Percentiles rank a stretch among this genome's conserved stretches.
Evolutionary conservation across 225 moss, liverwort and hornwort species (phyloP).

Genomic region (Polytrichum formosum): DNA sequence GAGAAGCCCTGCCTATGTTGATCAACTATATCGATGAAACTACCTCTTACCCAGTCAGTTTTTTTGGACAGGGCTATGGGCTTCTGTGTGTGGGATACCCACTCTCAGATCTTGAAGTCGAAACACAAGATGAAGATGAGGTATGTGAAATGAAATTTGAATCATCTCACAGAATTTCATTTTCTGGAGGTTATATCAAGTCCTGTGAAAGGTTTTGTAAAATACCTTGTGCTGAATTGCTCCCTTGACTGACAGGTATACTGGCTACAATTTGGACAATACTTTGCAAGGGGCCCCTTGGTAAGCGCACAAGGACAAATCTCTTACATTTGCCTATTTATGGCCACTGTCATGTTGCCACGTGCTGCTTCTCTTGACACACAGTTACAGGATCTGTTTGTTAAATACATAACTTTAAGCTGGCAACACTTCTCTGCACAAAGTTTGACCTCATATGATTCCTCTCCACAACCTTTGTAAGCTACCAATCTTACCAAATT

Average conservation of each 20-base stretch:
- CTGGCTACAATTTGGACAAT: conserved; percentile 96
- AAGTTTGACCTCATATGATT: background rate
- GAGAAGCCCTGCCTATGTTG: too few species aligned
- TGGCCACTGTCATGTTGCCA: too few species aligned
- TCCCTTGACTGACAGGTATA: conserved; percentile 69
- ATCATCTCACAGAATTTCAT: too few species aligned
- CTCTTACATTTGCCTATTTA: too few species aligned
- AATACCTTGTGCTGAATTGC: background rate
- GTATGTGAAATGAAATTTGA: conserved; percentile 22
- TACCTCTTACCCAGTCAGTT: too few species aligned
- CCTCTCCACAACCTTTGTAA: background rate
- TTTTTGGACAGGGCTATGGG: conserved; percentile 75
- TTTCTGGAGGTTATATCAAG: background rate
- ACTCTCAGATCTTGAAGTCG: conserved; percentile 92
- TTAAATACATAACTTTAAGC: too few species aligned
- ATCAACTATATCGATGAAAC: too few species aligned
- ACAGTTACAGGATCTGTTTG: background rate
- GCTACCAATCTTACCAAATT: background rate
- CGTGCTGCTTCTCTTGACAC: background rate
- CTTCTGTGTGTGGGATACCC: conserved; percentile 96
- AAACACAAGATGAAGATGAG: conserved; percentile 99
- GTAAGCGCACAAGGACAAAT: conserved; percentile 40
- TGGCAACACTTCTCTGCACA: too few species aligned
- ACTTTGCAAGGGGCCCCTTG: conserved; percentile 83
- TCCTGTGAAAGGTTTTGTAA: background rate